Percentiles rank a stretch among this genome's conserved stretches.
These are phyloP conservation scores for Nothomitra cinnamomea DNA, from an alignment of 2,329 filamentous ascomycete species.

Conservation along the genomic window DNA sequence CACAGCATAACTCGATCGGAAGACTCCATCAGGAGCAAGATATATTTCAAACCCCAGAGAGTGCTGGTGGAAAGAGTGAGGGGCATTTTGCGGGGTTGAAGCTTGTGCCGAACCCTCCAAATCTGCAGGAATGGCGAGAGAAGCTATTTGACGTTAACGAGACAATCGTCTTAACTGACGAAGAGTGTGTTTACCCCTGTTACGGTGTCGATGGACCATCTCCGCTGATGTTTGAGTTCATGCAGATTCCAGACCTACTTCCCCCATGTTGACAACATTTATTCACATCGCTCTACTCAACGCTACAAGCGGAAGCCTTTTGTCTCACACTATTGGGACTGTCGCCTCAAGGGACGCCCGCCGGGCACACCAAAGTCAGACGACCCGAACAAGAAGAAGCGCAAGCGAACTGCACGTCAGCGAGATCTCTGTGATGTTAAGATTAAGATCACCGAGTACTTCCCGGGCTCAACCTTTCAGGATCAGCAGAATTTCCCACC, in stretches of 20 bases:
- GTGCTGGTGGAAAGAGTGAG: slow-evolving; percentile 27
- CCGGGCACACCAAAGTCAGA: slow-evolving; percentile 65
- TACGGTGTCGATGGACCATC: background rate
- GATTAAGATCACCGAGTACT: slow-evolving; percentile 72
- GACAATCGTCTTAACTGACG: slow-evolving; percentile 52
- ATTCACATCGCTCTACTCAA: slow-evolving; percentile 69
- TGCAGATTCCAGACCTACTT: slow-evolving; percentile 62
- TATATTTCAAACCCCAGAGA: slow-evolving; percentile 18
- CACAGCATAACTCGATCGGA: slow-evolving; percentile 19
- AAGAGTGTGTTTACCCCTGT: slow-evolving; percentile 37
- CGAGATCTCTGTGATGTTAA: slow-evolving; percentile 73
- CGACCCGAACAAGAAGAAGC: slow-evolving; percentile 67
- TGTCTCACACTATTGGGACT: slow-evolving; percentile 73
- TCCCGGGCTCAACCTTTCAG: slow-evolving; percentile 30
- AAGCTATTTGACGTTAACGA: slow-evolving; percentile 62
- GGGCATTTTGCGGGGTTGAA: slow-evolving; percentile 35
- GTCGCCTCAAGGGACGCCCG: slow-evolving; percentile 61
- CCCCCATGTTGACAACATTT: slow-evolving; percentile 69
- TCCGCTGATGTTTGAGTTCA: slow-evolving; percentile 6
- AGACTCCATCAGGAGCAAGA: slow-evolving; percentile 24
- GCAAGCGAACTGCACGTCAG: slow-evolving; percentile 58
- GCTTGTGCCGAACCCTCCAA: slow-evolving; percentile 47
- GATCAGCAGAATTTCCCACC: slow-evolving; percentile 2
- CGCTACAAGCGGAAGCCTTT: slow-evolving; percentile 70
- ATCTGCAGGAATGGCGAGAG: slow-evolving; percentile 51